These are phyloP conservation scores for Suillus fuscotomentosus DNA, from an alignment of 768 basidiomycete genomes.

Conservation along the genomic window DNA sequence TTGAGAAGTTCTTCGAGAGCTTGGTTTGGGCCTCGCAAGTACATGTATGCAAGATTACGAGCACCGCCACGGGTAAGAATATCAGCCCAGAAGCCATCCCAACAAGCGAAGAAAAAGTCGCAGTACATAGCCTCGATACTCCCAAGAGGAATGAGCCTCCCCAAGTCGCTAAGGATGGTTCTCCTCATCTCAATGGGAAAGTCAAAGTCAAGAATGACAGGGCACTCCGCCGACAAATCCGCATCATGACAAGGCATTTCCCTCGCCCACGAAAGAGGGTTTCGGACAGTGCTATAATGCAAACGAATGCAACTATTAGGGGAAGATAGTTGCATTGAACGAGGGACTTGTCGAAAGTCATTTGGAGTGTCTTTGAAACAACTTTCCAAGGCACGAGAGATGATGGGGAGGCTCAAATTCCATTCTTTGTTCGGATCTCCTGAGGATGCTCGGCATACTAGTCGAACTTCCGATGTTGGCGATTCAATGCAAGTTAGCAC, in stretches of 20 bases:
- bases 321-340: neutral
- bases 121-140: neutral
- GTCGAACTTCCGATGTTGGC: neutral
- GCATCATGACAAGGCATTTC: neutral
- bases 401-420: neutral
- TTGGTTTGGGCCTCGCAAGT: neutral
- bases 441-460: neutral
- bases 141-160: neutral
- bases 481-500: neutral
- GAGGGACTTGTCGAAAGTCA: neutral
- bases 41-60: neutral
- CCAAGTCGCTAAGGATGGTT: neutral
- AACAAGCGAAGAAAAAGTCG: neutral
- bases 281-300: neutral
- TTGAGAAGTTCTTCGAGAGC: neutral
- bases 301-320: neutral
- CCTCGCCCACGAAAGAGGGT: neutral
- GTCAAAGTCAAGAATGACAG: neutral
- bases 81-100: neutral
- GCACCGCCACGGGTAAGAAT: neutral
- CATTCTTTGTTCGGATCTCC: neutral
- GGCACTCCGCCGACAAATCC: neutral
- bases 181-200: neutral
- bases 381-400: neutral
- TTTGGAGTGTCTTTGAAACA: neutral